Conservation (phyloP, 805 yeast genomes). For the Candida easanensis region DNA sequence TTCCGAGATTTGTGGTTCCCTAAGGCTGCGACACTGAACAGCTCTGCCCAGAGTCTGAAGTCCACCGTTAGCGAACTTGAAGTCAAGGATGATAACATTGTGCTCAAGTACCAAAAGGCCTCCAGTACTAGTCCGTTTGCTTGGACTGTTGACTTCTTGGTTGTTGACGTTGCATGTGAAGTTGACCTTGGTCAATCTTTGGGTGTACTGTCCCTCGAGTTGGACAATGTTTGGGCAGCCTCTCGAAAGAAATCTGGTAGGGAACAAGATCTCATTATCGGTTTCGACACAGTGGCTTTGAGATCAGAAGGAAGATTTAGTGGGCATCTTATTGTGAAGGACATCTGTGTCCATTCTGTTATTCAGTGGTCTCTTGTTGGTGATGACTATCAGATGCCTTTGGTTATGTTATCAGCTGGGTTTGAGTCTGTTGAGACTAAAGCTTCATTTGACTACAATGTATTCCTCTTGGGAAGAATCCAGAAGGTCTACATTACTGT, state of each 20-base stretch:
- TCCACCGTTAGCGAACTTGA: constrained; percentile 11
- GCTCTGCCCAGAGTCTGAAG: constrained; percentile 21
- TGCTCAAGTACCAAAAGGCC: constrained; percentile 51
- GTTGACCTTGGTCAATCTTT: constrained; percentile 83
- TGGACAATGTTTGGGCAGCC: constrained; percentile 66
- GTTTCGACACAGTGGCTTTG: constrained; percentile 50
- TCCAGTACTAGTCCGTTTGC: constrained; percentile 67
- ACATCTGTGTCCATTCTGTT: constrained; percentile 56
- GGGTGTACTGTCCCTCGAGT: constrained; percentile 55
- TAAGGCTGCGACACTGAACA: neutral
- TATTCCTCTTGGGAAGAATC: constrained; percentile 65
- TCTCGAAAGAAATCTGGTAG: constrained; percentile 64
- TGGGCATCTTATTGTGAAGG: constrained; percentile 54
- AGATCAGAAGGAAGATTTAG: constrained; percentile 76
- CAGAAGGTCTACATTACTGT: constrained; percentile 49
- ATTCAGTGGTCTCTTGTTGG: constrained; percentile 64
- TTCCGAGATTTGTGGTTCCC: constrained; percentile 85
- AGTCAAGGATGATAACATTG: constrained; percentile 26
- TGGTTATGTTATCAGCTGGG: constrained; percentile 60
- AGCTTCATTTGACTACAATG: constrained; percentile 79
- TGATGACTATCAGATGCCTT: constrained; percentile 52
- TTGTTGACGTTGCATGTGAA: constrained; percentile 49
- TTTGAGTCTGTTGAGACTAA: constrained; percentile 55
- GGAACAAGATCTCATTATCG: constrained; percentile 68
- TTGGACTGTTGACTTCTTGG: constrained; percentile 61